Evolutionary conservation across 2,329 filamentous ascomycete genomes (phyloP), one percentile per base, ranked within the genome.

Genomic region (Colletotrichum chrysophilum): DNA sequence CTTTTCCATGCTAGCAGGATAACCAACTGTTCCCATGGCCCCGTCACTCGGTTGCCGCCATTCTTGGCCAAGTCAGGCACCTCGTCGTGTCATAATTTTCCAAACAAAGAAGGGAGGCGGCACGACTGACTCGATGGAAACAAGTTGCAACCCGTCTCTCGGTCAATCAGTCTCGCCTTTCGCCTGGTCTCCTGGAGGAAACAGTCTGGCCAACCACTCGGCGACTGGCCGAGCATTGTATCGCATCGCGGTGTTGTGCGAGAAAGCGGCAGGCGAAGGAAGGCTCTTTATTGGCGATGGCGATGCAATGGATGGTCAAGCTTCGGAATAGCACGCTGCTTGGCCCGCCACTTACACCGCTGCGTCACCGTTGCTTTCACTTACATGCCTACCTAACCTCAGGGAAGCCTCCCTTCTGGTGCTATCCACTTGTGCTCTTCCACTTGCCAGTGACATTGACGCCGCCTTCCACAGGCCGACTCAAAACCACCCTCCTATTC

Each of bases 41-140:
- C 69, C 32, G 55, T 28, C 26, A 56, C 70, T 75, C 43, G 58
- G 56, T 68, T n/a, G 34, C 64, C 56, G 24, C 74, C 64, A 65
- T 74, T 68, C 58, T 76, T 43, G 58, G 74, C 58, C 74, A 76
- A 76, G 65, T 69, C 74, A 73, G 74, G 64, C 28, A 76, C 70
- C 43, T 73, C 64, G 73, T 65, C 32, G 34, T 76, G 74, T 71
- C 74, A 76, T 58, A 26, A 32, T 26, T 61, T 62, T 65, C 52
- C 64, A 52, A 60, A 76, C 74, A 76, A 76, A 76, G 73, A 64
- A 58, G 61, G 55, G 70, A 76, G 74, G 70, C 64, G 58, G 56
- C 32, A 34, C 13, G 64, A 76, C 74, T 76, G 74, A 76, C 74
- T 76, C 74, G 64, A 74, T 66, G 71, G 64, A 66, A 74, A 74